Conservation (phyloP, 177 flowering plant genomes). For the Vitis hybrid region DNA sequence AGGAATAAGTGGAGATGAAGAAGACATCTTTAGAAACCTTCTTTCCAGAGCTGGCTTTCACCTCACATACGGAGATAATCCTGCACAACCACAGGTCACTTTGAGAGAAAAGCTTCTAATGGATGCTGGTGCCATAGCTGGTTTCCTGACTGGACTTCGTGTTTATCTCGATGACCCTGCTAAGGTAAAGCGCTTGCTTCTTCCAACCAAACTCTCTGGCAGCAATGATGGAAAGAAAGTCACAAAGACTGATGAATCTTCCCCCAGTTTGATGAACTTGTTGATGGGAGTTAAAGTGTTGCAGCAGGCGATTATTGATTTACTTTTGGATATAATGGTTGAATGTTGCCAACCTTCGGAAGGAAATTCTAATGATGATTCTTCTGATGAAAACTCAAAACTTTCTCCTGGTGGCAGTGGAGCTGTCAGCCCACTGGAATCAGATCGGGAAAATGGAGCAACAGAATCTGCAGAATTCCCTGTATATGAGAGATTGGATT, state of each 20-base stretch:
- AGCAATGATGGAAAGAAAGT: slow-evolving; percentile 69
- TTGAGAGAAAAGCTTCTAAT: slow-evolving; percentile 91
- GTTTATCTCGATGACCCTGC: slow-evolving; percentile 99
- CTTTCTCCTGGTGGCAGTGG: slow-evolving; percentile 49
- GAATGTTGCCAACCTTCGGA: slow-evolving; percentile 98
- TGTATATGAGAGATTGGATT: slow-evolving; percentile 65
- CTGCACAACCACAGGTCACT: slow-evolving; percentile 96
- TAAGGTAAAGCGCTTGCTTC: slow-evolving; percentile 93
- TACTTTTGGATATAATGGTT: slow-evolving; percentile 95
- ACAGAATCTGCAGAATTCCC: slow-evolving; percentile 46
- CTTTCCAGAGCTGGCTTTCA: slow-evolving; percentile 97
- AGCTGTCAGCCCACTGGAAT: slow-evolving; percentile 51
- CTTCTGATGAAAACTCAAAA: slow-evolving; percentile 52
- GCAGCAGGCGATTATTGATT: slow-evolving; percentile 96
- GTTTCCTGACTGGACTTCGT: slow-evolving; percentile 95
- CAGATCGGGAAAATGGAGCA: slow-evolving; percentile 59
- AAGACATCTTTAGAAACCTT: slow-evolving; percentile 90
- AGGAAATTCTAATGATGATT: slow-evolving; percentile 55
- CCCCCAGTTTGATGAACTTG: slow-evolving; percentile 95
- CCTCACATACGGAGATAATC: slow-evolving; percentile 89
- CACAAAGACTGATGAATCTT: slow-evolving; percentile 61
- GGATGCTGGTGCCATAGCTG: slow-evolving; percentile 99
- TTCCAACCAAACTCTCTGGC: slow-evolving; percentile 88
- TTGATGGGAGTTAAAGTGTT: slow-evolving; percentile 98
- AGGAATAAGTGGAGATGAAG: slow-evolving; percentile 97